A percentile compares a stretch with the other conserved stretches of the same genome.
These are phyloP conservation scores for Canariomyces notabilis DNA, from an alignment of 2,329 filamentous ascomycete genomes.

Conservation along the genomic window DNA sequence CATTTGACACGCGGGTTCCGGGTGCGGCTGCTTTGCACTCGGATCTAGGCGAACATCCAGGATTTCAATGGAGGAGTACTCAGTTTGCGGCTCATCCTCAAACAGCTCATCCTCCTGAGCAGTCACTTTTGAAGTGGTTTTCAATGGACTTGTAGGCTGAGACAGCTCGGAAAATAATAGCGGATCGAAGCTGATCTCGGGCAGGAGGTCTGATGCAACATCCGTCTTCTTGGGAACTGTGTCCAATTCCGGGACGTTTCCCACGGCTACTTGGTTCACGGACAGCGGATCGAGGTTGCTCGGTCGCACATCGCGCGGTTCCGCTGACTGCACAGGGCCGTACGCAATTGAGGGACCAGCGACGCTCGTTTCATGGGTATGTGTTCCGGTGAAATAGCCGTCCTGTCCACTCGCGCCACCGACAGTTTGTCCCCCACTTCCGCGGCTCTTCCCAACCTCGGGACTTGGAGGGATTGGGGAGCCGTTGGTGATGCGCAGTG, in stretches of 20 bases:
- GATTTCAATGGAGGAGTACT: constrained; percentile 34
- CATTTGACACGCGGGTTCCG: constrained; percentile 21
- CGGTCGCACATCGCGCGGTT: not conserved
- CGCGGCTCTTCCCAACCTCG: constrained; percentile 21
- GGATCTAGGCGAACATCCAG: constrained; percentile 40
- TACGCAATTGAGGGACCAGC: not conserved
- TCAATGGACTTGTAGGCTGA: constrained; percentile 31
- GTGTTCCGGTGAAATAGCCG: constrained; percentile 14
- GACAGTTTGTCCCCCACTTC: not conserved
- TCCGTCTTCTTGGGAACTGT: constrained; percentile 2
- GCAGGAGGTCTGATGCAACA: constrained; percentile 20
- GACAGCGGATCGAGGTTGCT: not conserved
- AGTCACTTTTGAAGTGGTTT: constrained; percentile 45
- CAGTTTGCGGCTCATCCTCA: constrained; percentile 33
- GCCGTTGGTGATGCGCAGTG: constrained; percentile 58
- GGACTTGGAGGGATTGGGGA: constrained; percentile 48
- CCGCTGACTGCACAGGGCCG: not conserved
- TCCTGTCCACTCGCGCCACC: not conserved
- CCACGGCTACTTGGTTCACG: constrained; percentile 4
- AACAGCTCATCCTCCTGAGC: constrained; percentile 47
- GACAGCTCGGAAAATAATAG: constrained; percentile 34
- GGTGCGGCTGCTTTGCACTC: constrained; percentile 37
- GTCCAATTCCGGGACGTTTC: constrained; percentile 4
- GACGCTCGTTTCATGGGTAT: not conserved
- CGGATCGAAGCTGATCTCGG: constrained; percentile 30